Conservation (phyloP, 148 eudicot species). For the Nepenthes mirabilis region DNA sequence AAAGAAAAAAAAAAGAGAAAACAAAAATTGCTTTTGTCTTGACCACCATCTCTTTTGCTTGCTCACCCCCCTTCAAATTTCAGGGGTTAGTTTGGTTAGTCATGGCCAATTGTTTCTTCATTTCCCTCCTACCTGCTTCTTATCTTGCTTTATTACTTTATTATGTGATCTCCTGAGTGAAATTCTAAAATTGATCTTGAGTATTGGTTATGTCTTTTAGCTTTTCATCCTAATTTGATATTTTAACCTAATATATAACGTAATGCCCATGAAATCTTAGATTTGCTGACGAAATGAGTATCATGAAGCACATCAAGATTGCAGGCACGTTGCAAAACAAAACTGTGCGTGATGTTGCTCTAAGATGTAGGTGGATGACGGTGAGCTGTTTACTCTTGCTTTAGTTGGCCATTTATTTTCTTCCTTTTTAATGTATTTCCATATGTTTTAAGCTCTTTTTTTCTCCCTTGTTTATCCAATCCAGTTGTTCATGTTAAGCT, state of each 20-base stretch:
- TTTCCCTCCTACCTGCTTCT: no score
- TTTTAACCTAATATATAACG: background rate
- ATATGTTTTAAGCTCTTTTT: no score
- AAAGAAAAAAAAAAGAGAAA: no score
- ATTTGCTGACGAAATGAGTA: constrained; percentile 62
- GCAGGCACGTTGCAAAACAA: constrained; percentile 68
- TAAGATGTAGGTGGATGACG: constrained; percentile 88
- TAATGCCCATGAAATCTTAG: constrained; percentile 11
- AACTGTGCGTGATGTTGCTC: constrained; percentile 88
- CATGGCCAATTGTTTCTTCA: no score
- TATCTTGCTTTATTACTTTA: no score
- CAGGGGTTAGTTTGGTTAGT: no score
- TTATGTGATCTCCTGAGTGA: no score
- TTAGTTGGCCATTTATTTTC: background rate
- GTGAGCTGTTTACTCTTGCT: constrained; percentile 31
- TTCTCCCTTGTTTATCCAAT: no score
- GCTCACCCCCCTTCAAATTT: no score
- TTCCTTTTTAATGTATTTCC: background rate
- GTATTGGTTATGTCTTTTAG: background rate
- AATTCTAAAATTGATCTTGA: background rate
- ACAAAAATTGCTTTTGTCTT: no score
- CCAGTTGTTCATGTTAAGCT: no score
- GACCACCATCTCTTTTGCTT: no score
- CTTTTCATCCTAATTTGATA: background rate
- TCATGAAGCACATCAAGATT: constrained; percentile 67